Percentiles rank a stretch among this genome's conserved stretches.
Evolutionary conservation across 257 asterid species (phyloP).

Genomic region (Nicotiana knightiana): DNA sequence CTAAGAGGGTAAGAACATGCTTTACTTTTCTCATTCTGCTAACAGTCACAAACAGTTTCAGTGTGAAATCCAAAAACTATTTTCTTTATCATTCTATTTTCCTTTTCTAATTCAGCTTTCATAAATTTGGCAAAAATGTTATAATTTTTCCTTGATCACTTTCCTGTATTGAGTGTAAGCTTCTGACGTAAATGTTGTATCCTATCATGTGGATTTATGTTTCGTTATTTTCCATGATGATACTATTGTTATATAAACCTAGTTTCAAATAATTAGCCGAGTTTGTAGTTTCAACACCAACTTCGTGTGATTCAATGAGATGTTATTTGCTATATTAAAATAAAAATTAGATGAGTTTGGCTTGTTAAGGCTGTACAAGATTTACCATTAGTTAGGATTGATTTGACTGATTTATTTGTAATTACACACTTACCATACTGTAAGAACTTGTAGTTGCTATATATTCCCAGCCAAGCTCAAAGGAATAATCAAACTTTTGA

Average conservation of each 20-base stretch:
- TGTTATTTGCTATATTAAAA: background rate
- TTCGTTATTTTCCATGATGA: background rate
- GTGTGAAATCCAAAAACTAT: background rate
- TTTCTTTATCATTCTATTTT: background rate
- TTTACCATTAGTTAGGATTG: background rate
- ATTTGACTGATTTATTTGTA: background rate
- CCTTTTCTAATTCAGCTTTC: background rate
- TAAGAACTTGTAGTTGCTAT: background rate
- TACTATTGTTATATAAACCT: background rate
- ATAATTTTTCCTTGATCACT: background rate
- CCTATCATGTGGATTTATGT: background rate
- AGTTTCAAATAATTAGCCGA: background rate
- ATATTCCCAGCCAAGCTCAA: background rate
- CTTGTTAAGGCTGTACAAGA: background rate
- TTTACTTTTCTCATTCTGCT: background rate
- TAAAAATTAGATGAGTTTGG: background rate
- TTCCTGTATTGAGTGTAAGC: background rate
- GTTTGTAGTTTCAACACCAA: background rate
- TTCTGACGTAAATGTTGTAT: background rate
- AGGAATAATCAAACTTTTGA: background rate
- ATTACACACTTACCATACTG: background rate
- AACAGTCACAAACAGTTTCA: background rate
- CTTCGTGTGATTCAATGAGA: background rate
- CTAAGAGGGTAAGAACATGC: slow-evolving; percentile 43
- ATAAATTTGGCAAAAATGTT: no score